A percentile compares a stretch with the other conserved stretches of the same genome.
Conservation (phyloP, 2,329 filamentous ascomycete genomes). For the Fusarium abutilonis region DNA sequence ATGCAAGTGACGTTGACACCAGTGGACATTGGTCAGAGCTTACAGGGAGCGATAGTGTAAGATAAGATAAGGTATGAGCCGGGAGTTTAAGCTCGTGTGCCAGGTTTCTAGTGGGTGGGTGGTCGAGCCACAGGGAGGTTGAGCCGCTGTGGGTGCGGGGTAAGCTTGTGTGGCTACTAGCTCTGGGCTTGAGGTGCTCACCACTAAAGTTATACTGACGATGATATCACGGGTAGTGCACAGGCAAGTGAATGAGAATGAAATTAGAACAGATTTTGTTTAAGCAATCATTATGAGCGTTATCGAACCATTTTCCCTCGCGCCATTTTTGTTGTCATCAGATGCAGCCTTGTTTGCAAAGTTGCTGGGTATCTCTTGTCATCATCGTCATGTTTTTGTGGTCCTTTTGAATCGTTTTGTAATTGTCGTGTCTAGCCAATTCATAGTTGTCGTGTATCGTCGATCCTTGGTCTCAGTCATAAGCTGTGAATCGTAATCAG, state of each 20-base stretch:
- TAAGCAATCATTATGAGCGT: slow-evolving; percentile 1
- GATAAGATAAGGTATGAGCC: slow-evolving; percentile 31
- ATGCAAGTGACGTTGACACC: slow-evolving; percentile 37
- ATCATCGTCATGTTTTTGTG: background rate
- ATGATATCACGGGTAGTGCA: slow-evolving; percentile 11
- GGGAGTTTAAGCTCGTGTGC: slow-evolving; percentile 17
- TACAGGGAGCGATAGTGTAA: slow-evolving; percentile 6
- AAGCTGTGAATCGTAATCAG: background rate
- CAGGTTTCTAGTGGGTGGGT: slow-evolving; percentile 11
- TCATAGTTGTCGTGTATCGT: background rate
- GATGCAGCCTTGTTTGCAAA: background rate
- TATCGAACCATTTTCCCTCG: background rate
- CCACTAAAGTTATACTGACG: background rate
- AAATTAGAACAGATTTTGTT: background rate
- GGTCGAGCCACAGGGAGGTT: background rate
- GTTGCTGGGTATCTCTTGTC: background rate
- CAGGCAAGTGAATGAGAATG: background rate
- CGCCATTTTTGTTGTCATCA: background rate
- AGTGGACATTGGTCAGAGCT: slow-evolving; percentile 16
- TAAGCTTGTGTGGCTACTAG: background rate
- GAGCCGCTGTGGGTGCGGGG: slow-evolving; percentile 3
- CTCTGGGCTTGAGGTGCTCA: background rate
- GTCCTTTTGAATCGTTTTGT: background rate
- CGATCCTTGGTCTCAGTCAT: background rate
- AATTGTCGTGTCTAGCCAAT: background rate